Evolutionary conservation across 805 yeast genomes (phyloP).

Genomic region (Maudiozyma barnettii): DNA sequence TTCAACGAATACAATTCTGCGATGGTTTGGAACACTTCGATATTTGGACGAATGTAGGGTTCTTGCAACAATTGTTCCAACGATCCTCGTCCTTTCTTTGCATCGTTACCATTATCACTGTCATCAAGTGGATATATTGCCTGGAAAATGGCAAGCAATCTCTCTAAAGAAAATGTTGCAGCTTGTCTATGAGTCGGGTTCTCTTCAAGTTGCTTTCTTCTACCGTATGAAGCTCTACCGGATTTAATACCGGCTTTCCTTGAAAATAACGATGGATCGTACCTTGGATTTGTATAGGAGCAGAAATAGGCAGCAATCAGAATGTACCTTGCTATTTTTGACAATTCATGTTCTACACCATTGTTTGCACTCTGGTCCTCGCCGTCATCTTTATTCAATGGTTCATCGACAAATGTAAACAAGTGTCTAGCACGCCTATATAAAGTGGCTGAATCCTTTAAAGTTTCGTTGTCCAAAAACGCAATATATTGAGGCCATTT

Average conservation of each 20-base stretch:
- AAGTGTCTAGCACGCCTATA: neutral
- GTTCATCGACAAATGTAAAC: slow-evolving; percentile 28
- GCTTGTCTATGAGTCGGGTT: slow-evolving; percentile 63
- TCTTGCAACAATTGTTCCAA: slow-evolving; percentile 15
- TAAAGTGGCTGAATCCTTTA: slow-evolving; percentile 9
- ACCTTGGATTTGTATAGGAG: slow-evolving; percentile 60
- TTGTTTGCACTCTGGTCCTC: no score
- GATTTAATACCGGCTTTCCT: slow-evolving; percentile 38
- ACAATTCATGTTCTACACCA: slow-evolving; percentile 11
- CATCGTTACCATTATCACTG: slow-evolving; percentile 7
- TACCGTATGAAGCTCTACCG: slow-evolving; percentile 33
- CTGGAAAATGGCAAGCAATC: slow-evolving; percentile 69
- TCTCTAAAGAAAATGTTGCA: slow-evolving; percentile 63
- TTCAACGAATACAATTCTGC: slow-evolving; percentile 52
- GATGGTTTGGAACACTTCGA: slow-evolving; percentile 45
- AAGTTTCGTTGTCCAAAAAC: slow-evolving; percentile 12
- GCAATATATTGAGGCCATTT: slow-evolving; percentile 23
- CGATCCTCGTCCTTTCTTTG: slow-evolving; percentile 10
- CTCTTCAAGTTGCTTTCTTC: slow-evolving; percentile 37
- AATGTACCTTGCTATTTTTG: slow-evolving; percentile 57
- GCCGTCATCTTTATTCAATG: slow-evolving; percentile 19
- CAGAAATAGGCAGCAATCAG: slow-evolving; percentile 77
- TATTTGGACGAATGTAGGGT: slow-evolving; percentile 31
- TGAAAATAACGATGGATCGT: slow-evolving; percentile 64
- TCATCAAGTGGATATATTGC: slow-evolving; percentile 46